Conservation (phyloP, 176 grass and related monocot species). For the Aegilops umbellulata region DNA sequence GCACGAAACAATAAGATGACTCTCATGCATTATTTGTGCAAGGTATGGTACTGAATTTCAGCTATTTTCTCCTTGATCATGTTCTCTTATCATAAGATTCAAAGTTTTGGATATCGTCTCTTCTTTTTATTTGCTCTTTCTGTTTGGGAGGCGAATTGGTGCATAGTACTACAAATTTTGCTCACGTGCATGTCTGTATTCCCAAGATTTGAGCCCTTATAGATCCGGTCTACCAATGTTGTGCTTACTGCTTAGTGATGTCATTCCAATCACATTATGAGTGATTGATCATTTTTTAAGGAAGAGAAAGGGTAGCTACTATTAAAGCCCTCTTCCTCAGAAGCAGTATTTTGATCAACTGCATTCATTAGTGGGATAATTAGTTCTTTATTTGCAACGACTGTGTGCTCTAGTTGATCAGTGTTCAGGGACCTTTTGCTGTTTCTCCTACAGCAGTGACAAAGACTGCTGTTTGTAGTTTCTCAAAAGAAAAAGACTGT, state of each 20-base stretch:
- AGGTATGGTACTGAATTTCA: conserved; percentile 48
- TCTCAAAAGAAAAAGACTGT: neutral
- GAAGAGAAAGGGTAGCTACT: neutral
- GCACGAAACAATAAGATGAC: conserved; percentile 92
- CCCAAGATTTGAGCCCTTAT: neutral
- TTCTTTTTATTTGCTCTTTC: neutral
- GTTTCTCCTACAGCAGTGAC: neutral
- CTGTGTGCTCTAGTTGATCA: neutral
- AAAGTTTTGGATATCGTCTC: neutral
- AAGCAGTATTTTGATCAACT: neutral
- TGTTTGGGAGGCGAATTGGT: neutral
- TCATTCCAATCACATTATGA: neutral
- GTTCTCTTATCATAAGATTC: neutral
- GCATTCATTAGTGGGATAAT: neutral
- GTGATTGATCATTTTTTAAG: conserved; percentile 2
- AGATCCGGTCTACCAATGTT: neutral
- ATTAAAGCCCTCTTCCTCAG: neutral
- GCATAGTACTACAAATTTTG: neutral
- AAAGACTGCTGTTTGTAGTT: neutral
- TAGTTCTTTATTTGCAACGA: neutral
- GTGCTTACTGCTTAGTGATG: neutral
- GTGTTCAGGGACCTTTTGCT: neutral
- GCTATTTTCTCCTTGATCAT: neutral
- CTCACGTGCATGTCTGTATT: neutral
- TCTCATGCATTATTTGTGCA: conserved; percentile 97